Percentiles rank a stretch among this genome's conserved stretches.
Evolutionary conservation across 1,139 yeast species (phyloP).

Genomic region (Pichiaceae sp.): DNA sequence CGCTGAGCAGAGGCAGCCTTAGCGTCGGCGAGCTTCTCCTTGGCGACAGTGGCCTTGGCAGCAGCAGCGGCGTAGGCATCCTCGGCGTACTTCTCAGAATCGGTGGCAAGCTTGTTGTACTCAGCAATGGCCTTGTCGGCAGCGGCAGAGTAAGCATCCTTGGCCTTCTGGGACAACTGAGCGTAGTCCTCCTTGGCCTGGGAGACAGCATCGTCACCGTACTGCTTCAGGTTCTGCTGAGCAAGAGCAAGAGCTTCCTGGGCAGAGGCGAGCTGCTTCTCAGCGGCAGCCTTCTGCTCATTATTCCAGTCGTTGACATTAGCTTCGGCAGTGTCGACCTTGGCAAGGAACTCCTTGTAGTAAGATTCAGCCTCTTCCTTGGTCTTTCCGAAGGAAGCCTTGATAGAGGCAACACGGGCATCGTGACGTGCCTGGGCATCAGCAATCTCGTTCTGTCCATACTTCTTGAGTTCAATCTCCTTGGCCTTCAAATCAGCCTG

Average conservation of each 20-base stretch:
- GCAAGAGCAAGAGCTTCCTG: conserved; percentile 31
- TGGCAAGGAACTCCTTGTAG: conserved; percentile 2
- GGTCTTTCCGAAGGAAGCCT: conserved; percentile 2
- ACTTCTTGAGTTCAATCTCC: background rate
- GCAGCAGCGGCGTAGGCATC: conserved; percentile 1
- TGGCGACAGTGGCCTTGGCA: conserved; percentile 1
- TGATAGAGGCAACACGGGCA: background rate
- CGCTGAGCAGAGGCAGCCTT: conserved; percentile 31
- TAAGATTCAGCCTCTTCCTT: conserved; percentile 5
- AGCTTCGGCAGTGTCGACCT: conserved; percentile 1
- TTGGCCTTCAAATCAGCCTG: conserved; percentile 4
- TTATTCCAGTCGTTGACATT: conserved; percentile 4
- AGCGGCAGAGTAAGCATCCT: conserved; percentile 1
- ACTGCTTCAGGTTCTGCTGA: conserved; percentile 35
- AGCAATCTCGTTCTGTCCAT: background rate
- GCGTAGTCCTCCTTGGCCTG: conserved; percentile 10
- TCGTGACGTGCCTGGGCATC: background rate
- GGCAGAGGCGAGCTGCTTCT: conserved; percentile 9
- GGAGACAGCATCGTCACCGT: conserved; percentile 11
- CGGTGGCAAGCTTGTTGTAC: background rate
- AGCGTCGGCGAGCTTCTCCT: conserved; percentile 8
- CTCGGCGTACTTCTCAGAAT: background rate
- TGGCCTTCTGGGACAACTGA: background rate
- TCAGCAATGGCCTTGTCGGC: background rate
- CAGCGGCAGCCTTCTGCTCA: conserved; percentile 3